Evolutionary conservation across 371 early-diverging fungal species (phyloP), one percentile per base, ranked within the genome.

Genomic region (Globomyces sp.): DNA sequence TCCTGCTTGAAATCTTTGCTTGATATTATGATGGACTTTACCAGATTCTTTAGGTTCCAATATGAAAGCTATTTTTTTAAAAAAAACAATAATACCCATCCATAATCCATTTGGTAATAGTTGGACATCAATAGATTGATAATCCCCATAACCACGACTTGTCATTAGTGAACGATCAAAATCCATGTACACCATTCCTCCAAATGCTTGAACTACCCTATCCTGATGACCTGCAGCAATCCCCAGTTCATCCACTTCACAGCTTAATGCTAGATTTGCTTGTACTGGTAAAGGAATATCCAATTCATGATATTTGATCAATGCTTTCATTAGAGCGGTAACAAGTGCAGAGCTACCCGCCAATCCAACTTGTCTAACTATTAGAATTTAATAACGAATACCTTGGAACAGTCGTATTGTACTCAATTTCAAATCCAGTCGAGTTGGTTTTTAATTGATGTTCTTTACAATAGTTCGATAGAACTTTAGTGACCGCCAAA

Each of bases 161-260:
- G 85, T 78, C 80, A 87, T 80, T 53, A 77, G 73, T 1, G 68
- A 70, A n/a, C 73, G 64, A 13, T 80, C 74, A 65, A 89, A 89
- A 67, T 89, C 84, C 89, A 89, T 89, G 66, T 75, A 87, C 6
- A 89, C 85, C 4, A 82, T 72, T 1, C 89, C 89, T 4, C 88
- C 88, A 64, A 73, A 72, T 62, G 78, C 80, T 74, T 89, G 89
- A 41, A 88, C 82, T 4, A 89, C 88, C 51, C 89, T 71, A 60
- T 89, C 89, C 68, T 88, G 88, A 44, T 85, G 76, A 13, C 89
- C 89, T 34, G 87, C 86, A 4, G 85, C 71, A 69, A 89, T 87
- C 1, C 84, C 82, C 13, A 89, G 69, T 58, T 86, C 87, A 13
- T 85, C 84, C 34, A 71, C 67, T 60, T 89, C 89, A 37, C 82